phyloP scores from a whole-genome alignment of 495 filamentous ascomycete genomes.

The Durotheca rogersii region DNA sequence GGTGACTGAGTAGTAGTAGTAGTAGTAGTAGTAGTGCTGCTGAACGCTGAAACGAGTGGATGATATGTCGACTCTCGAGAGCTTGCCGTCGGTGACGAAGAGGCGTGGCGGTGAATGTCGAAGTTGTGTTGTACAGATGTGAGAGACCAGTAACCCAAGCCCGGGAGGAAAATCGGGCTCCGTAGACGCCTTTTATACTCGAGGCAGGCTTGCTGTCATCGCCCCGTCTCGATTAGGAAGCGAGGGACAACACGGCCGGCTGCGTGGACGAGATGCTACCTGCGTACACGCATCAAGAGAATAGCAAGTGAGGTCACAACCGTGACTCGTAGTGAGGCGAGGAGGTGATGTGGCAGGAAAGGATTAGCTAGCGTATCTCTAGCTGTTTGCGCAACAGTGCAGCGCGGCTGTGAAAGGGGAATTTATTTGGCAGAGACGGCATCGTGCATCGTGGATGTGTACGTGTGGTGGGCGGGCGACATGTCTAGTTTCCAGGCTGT shows the following conservation, averaged over 20 bases:
- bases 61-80: conserved; percentile 7
- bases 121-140: conserved; percentile 15
- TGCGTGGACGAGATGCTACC: conserved; percentile 25
- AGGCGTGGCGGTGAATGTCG: conserved; percentile 1
- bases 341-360: conserved; percentile 47
- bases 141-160: conserved; percentile 7
- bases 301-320: conserved; percentile 19
- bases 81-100: neutral
- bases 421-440: conserved; percentile 45
- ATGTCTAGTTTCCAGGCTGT: conserved; percentile 13
- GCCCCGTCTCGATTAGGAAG: conserved; percentile 27
- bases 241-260: conserved; percentile 29
- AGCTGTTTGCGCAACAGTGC: conserved; percentile 49
- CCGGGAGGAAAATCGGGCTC: conserved; percentile 13
- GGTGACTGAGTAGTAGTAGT: conserved; percentile 20
- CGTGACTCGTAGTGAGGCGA: conserved; percentile 29
- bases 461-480: conserved; percentile 25
- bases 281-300: conserved; percentile 23
- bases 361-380: conserved; percentile 43
- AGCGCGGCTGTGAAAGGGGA: conserved; percentile 39
- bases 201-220: conserved; percentile 16
- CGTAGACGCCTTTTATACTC: conserved; percentile 30
- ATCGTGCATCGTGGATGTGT: conserved; percentile 46
- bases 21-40: no score
- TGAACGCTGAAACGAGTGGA: conserved; percentile 11